These are phyloP conservation scores for Papiliotrema flavescens DNA, from an alignment of 1,284 basidiomycete species.

Conservation along the genomic window DNA sequence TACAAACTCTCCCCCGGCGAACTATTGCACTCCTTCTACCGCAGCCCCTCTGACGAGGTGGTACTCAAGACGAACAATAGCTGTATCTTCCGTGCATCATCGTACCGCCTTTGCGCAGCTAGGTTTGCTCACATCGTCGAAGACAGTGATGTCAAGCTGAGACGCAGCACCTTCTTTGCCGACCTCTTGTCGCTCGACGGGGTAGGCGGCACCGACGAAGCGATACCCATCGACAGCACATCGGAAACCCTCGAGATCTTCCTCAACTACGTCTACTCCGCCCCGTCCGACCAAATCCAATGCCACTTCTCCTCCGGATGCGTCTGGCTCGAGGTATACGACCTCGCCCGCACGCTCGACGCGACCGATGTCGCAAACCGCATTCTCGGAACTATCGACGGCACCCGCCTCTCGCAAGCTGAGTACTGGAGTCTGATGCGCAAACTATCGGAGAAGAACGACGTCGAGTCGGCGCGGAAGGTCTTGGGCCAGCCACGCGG, in stretches of 20 bases:
- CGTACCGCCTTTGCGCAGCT: neutral
- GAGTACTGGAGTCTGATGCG: neutral
- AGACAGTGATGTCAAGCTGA: neutral
- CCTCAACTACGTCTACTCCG: neutral
- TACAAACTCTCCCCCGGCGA: neutral
- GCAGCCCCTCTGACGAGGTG: neutral
- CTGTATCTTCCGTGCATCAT: neutral
- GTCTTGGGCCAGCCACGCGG: neutral
- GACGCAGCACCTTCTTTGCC: neutral
- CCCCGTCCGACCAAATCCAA: neutral
- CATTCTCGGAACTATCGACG: neutral
- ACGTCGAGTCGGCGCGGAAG: neutral
- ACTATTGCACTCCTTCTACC: neutral
- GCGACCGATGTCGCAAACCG: neutral
- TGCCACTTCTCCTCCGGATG: neutral
- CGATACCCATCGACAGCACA: neutral
- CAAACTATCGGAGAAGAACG: neutral
- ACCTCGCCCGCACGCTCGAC: neutral
- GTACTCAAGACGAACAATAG: neutral
- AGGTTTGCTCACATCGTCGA: neutral
- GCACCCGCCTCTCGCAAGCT: neutral
- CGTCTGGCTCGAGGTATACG: neutral
- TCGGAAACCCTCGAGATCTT: neutral
- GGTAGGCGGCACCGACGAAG: neutral
- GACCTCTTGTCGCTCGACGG: neutral